Percentiles rank a stretch among this genome's conserved stretches.
These are phyloP conservation scores for Fonsecaea erecta DNA, from an alignment of 2,329 filamentous ascomycete species.

Conservation along the genomic window DNA sequence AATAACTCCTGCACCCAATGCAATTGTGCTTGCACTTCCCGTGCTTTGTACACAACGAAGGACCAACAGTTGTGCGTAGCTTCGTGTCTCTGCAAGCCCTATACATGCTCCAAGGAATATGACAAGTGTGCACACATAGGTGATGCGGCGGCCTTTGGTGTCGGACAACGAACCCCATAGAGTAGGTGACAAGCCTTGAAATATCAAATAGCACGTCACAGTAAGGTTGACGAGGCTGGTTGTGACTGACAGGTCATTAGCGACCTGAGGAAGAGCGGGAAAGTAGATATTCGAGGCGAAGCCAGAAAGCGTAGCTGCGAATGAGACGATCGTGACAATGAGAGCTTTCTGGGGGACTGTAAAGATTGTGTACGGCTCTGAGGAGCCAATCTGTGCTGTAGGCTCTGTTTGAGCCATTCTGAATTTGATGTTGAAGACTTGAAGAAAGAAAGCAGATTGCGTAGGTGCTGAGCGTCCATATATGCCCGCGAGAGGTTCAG, in stretches of 20 bases:
- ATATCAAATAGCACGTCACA: slow-evolving; percentile 53
- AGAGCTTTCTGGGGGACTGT: slow-evolving; percentile 55
- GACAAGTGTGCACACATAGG: slow-evolving; percentile 48
- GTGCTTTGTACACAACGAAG: slow-evolving; percentile 51
- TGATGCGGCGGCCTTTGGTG: slow-evolving; percentile 46
- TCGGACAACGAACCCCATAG: slow-evolving; percentile 51
- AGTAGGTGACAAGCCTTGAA: slow-evolving; percentile 51
- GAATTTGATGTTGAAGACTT: background rate
- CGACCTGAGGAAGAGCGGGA: slow-evolving; percentile 50
- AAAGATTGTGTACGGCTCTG: slow-evolving; percentile 56
- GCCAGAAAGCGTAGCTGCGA: slow-evolving; percentile 56
- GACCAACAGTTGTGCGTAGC: slow-evolving; percentile 47
- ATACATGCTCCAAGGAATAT: slow-evolving; percentile 49
- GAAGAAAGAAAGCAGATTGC: background rate
- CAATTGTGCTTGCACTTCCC: slow-evolving; percentile 51
- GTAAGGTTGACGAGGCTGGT: slow-evolving; percentile 50
- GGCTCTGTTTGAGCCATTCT: slow-evolving; percentile 7
- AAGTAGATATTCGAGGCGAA: slow-evolving; percentile 56
- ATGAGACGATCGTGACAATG: slow-evolving; percentile 55
- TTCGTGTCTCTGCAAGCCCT: slow-evolving; percentile 46
- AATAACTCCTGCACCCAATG: slow-evolving; percentile 50
- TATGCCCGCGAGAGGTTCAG: background rate
- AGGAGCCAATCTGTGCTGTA: background rate
- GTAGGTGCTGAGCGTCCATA: background rate
- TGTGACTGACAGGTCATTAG: slow-evolving; percentile 48